phyloP scores from a whole-genome alignment of 1,139 yeast species.

The Entelexis paramagnoliae region DNA sequence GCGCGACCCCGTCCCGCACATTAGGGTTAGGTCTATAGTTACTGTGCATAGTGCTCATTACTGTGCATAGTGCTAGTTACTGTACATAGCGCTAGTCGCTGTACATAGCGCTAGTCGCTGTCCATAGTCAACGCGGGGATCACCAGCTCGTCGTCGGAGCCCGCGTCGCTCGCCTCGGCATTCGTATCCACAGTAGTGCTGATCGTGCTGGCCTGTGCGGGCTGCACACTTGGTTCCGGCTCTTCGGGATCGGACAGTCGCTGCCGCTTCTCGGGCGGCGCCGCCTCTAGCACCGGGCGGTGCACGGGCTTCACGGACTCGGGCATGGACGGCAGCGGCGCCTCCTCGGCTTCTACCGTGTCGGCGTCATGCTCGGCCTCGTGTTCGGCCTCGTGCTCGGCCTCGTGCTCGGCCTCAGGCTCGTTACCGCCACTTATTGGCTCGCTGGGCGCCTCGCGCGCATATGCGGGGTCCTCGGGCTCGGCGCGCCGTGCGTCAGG shows the following conservation, averaged over 20 bases:
- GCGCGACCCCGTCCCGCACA: background rate
- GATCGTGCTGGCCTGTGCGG: background rate
- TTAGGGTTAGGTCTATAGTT: conserved; percentile 15
- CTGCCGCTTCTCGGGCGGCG: conserved; percentile 14
- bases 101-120: conserved; percentile 24
- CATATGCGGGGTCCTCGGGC: too few species aligned
- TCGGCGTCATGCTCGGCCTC: too few species aligned
- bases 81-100: conserved; percentile 24
- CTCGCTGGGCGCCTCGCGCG: too few species aligned
- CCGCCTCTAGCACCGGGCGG: background rate
- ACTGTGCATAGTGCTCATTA: conserved; percentile 24
- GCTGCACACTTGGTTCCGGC: too few species aligned
- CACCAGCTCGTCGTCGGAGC: conserved; percentile 22
- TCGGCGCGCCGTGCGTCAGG: background rate
- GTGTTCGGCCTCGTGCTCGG: too few species aligned
- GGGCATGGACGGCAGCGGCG: conserved; percentile 3
- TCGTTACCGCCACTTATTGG: too few species aligned
- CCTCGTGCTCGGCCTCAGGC: background rate
- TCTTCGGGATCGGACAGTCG: conserved; percentile 1
- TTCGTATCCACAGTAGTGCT: background rate
- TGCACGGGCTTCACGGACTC: conserved; percentile 9
- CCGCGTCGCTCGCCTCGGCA: conserved; percentile 8
- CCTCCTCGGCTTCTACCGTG: background rate
- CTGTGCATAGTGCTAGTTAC: conserved; percentile 24
- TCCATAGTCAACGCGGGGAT: conserved; percentile 24